Evolutionary conservation across 257 asterid species (phyloP).

Genomic region (Sherardia arvensis): DNA sequence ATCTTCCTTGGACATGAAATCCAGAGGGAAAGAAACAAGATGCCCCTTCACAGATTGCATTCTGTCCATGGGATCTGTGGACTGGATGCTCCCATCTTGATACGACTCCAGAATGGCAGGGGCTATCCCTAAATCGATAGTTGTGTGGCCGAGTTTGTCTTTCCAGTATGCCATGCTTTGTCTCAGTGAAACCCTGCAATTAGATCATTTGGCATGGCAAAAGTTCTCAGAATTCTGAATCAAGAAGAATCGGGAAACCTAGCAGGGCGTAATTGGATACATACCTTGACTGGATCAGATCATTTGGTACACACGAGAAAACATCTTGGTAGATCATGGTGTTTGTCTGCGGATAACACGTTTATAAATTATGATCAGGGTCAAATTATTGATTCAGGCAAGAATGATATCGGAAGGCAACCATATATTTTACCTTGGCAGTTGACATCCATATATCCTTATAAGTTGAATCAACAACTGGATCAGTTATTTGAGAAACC

Average conservation of each 20-base stretch:
- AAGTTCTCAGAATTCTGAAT: slow-evolving; percentile 1
- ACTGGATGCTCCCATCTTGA: slow-evolving; percentile 54
- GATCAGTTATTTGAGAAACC: slow-evolving; percentile 69
- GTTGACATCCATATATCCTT: slow-evolving; percentile 93
- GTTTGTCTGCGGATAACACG: slow-evolving; percentile 55
- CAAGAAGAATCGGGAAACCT: slow-evolving; percentile 10
- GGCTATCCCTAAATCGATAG: slow-evolving; percentile 86
- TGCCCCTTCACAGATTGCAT: slow-evolving; percentile 64
- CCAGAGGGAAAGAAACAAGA: slow-evolving; percentile 91
- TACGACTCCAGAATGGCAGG: slow-evolving; percentile 51
- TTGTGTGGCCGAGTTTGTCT: slow-evolving; percentile 70
- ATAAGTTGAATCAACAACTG: slow-evolving; percentile 74
- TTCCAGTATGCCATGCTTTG: slow-evolving; percentile 70
- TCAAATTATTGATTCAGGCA: background rate
- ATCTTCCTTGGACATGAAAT: slow-evolving; percentile 88
- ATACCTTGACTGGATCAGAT: slow-evolving; percentile 86
- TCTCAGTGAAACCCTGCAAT: slow-evolving; percentile 64
- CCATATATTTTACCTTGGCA: slow-evolving; percentile 52
- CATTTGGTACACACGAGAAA: slow-evolving; percentile 83
- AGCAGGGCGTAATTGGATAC: background rate
- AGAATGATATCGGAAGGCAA: background rate
- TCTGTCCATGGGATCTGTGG: slow-evolving; percentile 85
- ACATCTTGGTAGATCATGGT: slow-evolving; percentile 86
- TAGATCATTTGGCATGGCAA: background rate
- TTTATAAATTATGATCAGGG: background rate